Percentiles rank a stretch among this genome's conserved stretches.
Conservation (phyloP, 2,329 filamentous ascomycete genomes). For the Xylaria sp. region DNA sequence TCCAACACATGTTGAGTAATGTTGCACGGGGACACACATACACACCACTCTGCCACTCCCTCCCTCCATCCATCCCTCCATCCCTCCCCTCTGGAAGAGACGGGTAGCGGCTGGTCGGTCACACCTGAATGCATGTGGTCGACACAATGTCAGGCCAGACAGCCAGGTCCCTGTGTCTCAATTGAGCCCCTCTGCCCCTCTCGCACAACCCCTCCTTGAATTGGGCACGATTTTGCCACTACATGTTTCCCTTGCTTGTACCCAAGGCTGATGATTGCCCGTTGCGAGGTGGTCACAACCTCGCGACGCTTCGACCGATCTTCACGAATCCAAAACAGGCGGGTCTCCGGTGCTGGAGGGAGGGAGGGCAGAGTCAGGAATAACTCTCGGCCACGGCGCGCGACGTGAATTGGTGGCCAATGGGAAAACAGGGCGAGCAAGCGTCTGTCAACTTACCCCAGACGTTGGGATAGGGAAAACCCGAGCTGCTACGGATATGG, state of each 20-base stretch:
- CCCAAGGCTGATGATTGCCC: conserved; percentile 17
- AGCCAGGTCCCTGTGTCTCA: conserved; percentile 5
- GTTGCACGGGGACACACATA: conserved; percentile 18
- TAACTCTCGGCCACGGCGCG: conserved; percentile 10
- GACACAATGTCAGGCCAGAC: conserved; percentile 14
- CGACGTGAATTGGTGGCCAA: conserved; percentile 15
- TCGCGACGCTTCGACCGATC: conserved; percentile 2
- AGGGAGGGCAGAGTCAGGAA: conserved; percentile 11
- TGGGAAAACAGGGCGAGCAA: conserved; percentile 22
- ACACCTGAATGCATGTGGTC: conserved; percentile 21
- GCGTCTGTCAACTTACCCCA: conserved; percentile 12
- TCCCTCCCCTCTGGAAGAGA: conserved; percentile 15
- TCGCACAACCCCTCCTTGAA: conserved; percentile 12
- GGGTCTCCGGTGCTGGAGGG: background rate
- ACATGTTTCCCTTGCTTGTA: conserved; percentile 8
- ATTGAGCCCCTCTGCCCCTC: background rate
- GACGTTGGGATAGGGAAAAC: conserved; percentile 21
- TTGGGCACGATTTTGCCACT: conserved; percentile 28
- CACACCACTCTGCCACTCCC: too few relatives aligned
- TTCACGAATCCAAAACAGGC: background rate
- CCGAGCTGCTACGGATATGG: conserved; percentile 15
- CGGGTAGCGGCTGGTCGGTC: conserved; percentile 20
- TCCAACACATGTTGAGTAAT: conserved; percentile 14
- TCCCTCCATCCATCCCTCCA: too few relatives aligned
- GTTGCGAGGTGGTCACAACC: conserved; percentile 16